Evolutionary conservation across 352 stramenopile genomes (phyloP).

Genomic region (Thalassiosira hispida): DNA sequence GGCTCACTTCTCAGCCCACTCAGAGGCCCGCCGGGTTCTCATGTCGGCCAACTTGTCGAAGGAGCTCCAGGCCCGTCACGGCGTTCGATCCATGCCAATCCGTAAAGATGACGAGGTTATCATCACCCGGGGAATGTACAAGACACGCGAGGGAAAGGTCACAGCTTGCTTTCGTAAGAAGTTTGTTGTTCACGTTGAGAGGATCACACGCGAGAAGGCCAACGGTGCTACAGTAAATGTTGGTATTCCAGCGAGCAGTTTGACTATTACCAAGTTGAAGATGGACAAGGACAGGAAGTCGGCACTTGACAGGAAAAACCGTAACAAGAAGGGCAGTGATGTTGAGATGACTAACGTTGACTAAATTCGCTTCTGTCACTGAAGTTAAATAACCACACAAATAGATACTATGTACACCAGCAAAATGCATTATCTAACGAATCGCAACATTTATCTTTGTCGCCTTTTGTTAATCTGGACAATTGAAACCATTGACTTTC

Average conservation of each 20-base stretch:
- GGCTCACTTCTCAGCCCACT: constrained; percentile 98
- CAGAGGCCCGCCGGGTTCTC: constrained; percentile 92
- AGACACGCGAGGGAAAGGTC: constrained; percentile 98
- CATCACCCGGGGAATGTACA: constrained; percentile 97
- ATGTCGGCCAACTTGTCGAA: constrained; percentile 99
- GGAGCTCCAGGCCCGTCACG: constrained; percentile 99
- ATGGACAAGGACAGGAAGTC: constrained; percentile 99
- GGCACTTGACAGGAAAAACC: constrained; percentile 98
- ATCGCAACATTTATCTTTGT: too few relatives aligned
- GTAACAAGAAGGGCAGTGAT: constrained; percentile 70
- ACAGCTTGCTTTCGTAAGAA: constrained; percentile 98
- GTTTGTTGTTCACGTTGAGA: constrained; percentile 99
- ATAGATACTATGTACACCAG: too few relatives aligned
- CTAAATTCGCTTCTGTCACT: constrained; percentile 51
- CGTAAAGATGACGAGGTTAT: constrained; percentile 99
- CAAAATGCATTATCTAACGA: too few relatives aligned
- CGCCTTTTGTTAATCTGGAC: too few relatives aligned
- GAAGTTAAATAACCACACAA: constrained; percentile 10
- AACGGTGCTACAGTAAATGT: constrained; percentile 96
- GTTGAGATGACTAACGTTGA: constrained; percentile 84
- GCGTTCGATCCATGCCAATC: constrained; percentile 98
- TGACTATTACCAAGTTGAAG: constrained; percentile 99
- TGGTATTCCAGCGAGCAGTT: constrained; percentile 97
- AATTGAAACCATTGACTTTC: too few relatives aligned
- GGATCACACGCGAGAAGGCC: constrained; percentile 97